A percentile compares a stretch with the other conserved stretches of the same genome.
Evolutionary conservation across 75 land plant species (phyloP).

Genomic region (Cupressus sempervirens): DNA sequence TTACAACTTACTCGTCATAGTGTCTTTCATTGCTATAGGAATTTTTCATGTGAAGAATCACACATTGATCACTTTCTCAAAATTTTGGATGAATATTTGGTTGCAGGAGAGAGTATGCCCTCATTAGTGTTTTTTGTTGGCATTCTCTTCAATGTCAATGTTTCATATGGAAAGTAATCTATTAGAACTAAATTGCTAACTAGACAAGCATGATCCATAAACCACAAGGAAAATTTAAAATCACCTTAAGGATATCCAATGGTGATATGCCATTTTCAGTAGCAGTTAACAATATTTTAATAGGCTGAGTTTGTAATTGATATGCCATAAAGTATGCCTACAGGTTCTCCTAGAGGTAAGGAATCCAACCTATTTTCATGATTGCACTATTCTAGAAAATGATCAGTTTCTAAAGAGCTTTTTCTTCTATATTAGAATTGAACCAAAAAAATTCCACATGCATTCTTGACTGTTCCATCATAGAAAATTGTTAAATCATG

Average conservation of each 20-base stretch:
- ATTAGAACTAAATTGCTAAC: neutral
- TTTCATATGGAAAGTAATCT: neutral
- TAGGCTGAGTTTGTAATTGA: slow-evolving; percentile 93
- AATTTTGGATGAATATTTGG: neutral
- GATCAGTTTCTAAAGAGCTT: neutral
- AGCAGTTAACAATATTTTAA: slow-evolving; percentile 69
- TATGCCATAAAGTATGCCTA: slow-evolving; percentile 92
- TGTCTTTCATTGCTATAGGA: slow-evolving; percentile 53
- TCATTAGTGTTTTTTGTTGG: slow-evolving; percentile 70
- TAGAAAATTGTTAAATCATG: slow-evolving; percentile 79
- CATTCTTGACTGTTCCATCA: slow-evolving; percentile 89
- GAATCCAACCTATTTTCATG: slow-evolving; percentile 15
- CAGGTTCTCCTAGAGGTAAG: slow-evolving; percentile 80
- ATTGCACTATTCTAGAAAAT: neutral
- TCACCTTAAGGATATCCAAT: slow-evolving; percentile 85
- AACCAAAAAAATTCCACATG: slow-evolving; percentile 57
- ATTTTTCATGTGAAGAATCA: slow-evolving; percentile 49
- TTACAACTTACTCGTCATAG: slow-evolving; percentile 54
- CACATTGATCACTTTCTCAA: slow-evolving; percentile 46
- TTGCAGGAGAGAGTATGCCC: slow-evolving; percentile 44
- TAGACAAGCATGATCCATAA: neutral
- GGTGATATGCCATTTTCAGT: slow-evolving; percentile 59
- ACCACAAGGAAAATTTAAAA: neutral
- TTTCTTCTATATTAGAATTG: slow-evolving; percentile 71
- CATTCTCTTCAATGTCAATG: neutral